phyloP scores from a whole-genome alignment of 345 rosid species.

The Salix arbutifolia region DNA sequence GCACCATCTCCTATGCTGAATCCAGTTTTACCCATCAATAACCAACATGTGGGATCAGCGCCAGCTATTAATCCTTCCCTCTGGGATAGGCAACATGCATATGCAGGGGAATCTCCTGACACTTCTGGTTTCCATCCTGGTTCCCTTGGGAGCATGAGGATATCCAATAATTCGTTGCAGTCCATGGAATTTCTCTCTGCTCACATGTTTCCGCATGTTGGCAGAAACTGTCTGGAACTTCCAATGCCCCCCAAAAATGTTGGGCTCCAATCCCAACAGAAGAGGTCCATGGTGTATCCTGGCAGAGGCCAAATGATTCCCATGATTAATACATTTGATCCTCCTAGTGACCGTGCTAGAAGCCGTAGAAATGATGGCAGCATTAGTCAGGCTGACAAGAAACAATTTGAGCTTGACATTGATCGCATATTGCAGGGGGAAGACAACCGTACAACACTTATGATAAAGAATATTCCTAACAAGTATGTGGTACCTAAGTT shows the following conservation, averaged over 20 bases:
- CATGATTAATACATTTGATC: slow-evolving; percentile 58
- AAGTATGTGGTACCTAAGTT: slow-evolving; percentile 46
- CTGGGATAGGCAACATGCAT: slow-evolving; percentile 75
- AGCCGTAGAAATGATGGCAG: slow-evolving; percentile 72
- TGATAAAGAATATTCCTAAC: slow-evolving; percentile 97
- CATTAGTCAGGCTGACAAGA: slow-evolving; percentile 65
- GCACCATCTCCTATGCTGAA: slow-evolving; percentile 60
- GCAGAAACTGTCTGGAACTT: slow-evolving; percentile 56
- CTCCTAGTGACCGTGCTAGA: slow-evolving; percentile 66
- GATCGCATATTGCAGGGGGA: slow-evolving; percentile 75
- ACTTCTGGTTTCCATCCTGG: slow-evolving; percentile 52
- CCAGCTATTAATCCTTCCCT: slow-evolving; percentile 64
- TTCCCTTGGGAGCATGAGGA: slow-evolving; percentile 50
- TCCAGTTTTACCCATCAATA: slow-evolving; percentile 50
- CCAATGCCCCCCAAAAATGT: slow-evolving; percentile 36
- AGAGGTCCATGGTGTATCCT: slow-evolving; percentile 63
- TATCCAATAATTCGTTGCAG: slow-evolving; percentile 34
- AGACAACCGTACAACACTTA: slow-evolving; percentile 80
- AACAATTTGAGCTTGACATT: slow-evolving; percentile 80
- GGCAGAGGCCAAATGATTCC: slow-evolving; percentile 65
- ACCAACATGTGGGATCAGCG: slow-evolving; percentile 83
- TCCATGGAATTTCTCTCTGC: slow-evolving; percentile 38
- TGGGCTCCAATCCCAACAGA: slow-evolving; percentile 66
- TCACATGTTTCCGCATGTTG: slow-evolving; percentile 42
- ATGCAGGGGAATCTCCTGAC: slow-evolving; percentile 73